These are phyloP conservation scores for Fusarium sacchari DNA, from an alignment of 2,329 filamentous ascomycete species.

Conservation along the genomic window DNA sequence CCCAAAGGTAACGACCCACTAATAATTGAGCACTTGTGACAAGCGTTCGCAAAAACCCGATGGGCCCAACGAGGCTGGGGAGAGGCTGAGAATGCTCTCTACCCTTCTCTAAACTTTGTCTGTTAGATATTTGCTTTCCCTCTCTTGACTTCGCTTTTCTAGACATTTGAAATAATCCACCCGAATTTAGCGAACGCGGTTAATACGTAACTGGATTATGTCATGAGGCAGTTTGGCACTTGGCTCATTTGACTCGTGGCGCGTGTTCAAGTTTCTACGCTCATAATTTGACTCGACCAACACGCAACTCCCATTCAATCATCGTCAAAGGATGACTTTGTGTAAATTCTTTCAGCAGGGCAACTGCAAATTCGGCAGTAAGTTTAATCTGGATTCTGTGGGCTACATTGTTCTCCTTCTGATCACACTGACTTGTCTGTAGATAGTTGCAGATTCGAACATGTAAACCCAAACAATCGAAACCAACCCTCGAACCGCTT, in stretches of 20 bases:
- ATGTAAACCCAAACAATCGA: slow-evolving; percentile 53
- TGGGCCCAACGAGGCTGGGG: slow-evolving; percentile 39
- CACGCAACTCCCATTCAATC: neutral
- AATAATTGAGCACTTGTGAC: neutral
- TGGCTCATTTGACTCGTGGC: slow-evolving; percentile 23
- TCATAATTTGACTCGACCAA: neutral
- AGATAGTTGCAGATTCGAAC: slow-evolving; percentile 67
- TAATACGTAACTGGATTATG: neutral
- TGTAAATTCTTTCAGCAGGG: slow-evolving; percentile 63
- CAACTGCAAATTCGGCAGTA: slow-evolving; percentile 63
- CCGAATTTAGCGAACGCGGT: neutral
- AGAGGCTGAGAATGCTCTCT: slow-evolving; percentile 37
- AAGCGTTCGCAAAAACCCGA: slow-evolving; percentile 18
- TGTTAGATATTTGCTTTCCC: neutral
- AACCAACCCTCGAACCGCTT: slow-evolving; percentile 65
- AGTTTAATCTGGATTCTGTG: slow-evolving; percentile 33
- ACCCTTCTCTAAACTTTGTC: slow-evolving; percentile 4
- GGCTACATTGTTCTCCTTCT: neutral
- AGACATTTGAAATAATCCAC: neutral
- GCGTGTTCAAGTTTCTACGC: slow-evolving; percentile 9
- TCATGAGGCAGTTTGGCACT: slow-evolving; percentile 36
- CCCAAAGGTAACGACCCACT: slow-evolving; percentile 12
- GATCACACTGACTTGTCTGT: slow-evolving; percentile 14
- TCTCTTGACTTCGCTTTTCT: neutral
- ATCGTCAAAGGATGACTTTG: slow-evolving; percentile 49